These are phyloP conservation scores for Wickerhamomyces hampshirensis DNA, from an alignment of 805 yeast species.

Conservation along the genomic window DNA sequence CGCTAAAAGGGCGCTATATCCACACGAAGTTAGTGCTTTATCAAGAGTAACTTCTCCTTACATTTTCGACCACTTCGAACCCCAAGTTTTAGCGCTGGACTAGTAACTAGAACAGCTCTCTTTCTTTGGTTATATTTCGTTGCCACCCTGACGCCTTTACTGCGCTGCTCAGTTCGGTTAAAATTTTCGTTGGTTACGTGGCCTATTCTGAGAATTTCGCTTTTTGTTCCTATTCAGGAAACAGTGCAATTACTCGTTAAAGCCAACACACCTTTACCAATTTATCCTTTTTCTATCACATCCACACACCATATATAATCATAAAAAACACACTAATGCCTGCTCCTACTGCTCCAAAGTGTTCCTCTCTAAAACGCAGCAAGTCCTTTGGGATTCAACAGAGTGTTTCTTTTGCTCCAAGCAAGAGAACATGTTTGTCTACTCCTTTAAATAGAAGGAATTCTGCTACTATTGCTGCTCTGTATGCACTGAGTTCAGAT, in stretches of 20 bases:
- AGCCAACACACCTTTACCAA: conserved; percentile 5
- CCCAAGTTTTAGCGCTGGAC: too few relatives aligned
- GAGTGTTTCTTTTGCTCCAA: conserved; percentile 18
- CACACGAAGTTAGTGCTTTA: too few relatives aligned
- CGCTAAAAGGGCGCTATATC: neutral
- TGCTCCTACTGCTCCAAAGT: conserved; percentile 3
- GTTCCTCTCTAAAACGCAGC: conserved; percentile 15
- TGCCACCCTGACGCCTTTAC: conserved; percentile 26
- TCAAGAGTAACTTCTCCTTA: too few relatives aligned
- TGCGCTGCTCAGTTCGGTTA: conserved; percentile 25
- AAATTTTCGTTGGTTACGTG: conserved; percentile 11
- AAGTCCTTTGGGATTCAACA: conserved; percentile 16
- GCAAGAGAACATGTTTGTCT: conserved; percentile 21
- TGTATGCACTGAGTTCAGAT: conserved; percentile 18
- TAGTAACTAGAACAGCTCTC: too few relatives aligned
- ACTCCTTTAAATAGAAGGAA: conserved; percentile 16
- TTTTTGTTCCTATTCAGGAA: conserved; percentile 4
- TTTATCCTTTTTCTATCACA: too few relatives aligned
- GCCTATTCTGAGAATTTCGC: conserved; percentile 6
- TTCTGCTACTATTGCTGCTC: conserved; percentile 18
- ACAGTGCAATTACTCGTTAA: conserved; percentile 2
- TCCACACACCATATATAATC: neutral
- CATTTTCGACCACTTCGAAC: too few relatives aligned
- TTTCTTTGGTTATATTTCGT: too few relatives aligned
- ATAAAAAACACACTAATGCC: conserved; percentile 4